These are phyloP conservation scores for Sambucus nigra DNA, from an alignment of 129 eudicot species.

Conservation along the genomic window DNA sequence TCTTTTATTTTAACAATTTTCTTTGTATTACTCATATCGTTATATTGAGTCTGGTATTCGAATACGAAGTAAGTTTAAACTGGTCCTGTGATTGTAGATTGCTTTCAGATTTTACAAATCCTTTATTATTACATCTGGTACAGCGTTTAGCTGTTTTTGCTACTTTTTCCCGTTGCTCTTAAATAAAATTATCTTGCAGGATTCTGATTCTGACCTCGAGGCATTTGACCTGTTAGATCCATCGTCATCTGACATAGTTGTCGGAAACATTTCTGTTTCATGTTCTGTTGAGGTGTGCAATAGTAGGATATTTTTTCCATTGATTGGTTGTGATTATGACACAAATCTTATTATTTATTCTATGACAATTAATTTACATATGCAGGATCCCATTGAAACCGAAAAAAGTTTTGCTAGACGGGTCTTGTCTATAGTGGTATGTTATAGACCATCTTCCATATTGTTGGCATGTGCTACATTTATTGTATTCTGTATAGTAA, in stretches of 20 bases:
- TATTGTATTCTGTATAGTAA: too few species aligned
- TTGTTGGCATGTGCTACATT: neutral
- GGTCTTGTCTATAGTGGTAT: constrained; percentile 72
- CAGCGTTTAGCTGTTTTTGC: too few species aligned
- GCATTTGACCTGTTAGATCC: constrained; percentile 62
- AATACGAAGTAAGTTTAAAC: neutral
- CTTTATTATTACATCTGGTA: neutral
- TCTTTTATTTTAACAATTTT: too few species aligned
- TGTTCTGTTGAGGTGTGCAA: constrained; percentile 73
- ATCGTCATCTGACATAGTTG: constrained; percentile 40
- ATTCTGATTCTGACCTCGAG: constrained; percentile 42
- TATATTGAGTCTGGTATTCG: too few species aligned
- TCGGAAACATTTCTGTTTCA: constrained; percentile 61
- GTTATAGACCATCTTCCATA: constrained; percentile 14
- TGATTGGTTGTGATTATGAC: neutral
- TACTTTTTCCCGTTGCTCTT: neutral
- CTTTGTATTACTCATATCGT: neutral
- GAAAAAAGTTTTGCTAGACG: constrained; percentile 78
- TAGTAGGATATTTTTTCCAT: constrained; percentile 3
- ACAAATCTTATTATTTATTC: neutral
- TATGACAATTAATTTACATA: constrained; percentile 1
- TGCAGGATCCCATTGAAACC: constrained; percentile 86
- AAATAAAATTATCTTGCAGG: constrained; percentile 35
- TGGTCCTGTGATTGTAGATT: neutral
- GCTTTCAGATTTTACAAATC: neutral